A percentile compares a stretch with the other conserved stretches of the same genome.
phyloP scores from a whole-genome alignment of 345 rosid genomes.

The Hibiscus tridactylites region DNA sequence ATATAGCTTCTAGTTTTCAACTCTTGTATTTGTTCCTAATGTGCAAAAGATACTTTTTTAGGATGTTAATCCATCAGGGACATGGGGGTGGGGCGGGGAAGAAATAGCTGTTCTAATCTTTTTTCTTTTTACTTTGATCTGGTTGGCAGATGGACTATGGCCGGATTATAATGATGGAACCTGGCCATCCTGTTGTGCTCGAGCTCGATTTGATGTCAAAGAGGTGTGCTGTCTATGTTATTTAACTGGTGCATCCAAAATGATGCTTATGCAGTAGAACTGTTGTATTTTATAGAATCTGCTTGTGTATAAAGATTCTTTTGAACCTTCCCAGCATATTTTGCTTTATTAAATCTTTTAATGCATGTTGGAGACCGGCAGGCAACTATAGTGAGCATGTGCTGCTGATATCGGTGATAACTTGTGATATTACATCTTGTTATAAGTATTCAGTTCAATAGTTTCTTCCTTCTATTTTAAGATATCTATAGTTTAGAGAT shows the following conservation, averaged over 20 bases:
- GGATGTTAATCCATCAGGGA: neutral
- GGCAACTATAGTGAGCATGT: neutral
- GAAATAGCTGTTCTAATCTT: constrained; percentile 3
- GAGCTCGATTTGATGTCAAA: constrained; percentile 47
- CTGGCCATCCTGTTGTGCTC: constrained; percentile 81
- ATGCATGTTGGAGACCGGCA: neutral
- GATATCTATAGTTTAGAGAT: neutral
- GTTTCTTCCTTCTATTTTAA: neutral
- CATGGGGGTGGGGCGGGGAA: neutral
- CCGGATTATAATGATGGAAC: constrained; percentile 91
- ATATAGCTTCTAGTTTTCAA: neutral
- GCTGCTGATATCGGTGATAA: neutral
- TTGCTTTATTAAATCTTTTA: neutral
- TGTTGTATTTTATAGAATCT: neutral
- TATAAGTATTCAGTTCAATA: neutral
- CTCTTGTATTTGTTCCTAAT: neutral
- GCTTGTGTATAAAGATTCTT: neutral
- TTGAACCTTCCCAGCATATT: neutral
- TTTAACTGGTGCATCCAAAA: neutral
- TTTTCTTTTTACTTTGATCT: neutral
- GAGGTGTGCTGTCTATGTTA: constrained; percentile 35
- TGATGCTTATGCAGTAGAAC: neutral
- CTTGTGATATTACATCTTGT: neutral
- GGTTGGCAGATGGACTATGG: constrained; percentile 82
- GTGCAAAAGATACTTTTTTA: neutral